Evolutionary conservation across 345 rosid genomes (phyloP).

Genomic region (Cardamine chenopodiifolia): DNA sequence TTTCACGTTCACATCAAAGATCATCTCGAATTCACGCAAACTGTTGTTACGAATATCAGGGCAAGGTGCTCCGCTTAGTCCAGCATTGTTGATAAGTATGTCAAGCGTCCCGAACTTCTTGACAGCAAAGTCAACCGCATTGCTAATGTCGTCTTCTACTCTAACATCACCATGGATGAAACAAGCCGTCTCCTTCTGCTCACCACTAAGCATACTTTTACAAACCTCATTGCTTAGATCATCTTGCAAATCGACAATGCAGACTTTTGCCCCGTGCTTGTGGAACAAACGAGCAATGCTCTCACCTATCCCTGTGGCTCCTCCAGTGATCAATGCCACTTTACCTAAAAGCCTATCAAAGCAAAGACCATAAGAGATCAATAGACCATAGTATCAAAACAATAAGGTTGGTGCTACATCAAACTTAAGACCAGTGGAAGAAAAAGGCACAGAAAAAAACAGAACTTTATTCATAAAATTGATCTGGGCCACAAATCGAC

Average conservation of each 20-base stretch:
- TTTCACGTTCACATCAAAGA: constrained; percentile 78
- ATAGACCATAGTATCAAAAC: background rate
- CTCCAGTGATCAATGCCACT: constrained; percentile 85
- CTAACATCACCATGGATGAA: constrained; percentile 78
- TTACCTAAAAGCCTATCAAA: constrained; percentile 63
- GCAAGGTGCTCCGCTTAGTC: constrained; percentile 64
- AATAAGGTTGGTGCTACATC: background rate
- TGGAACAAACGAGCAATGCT: constrained; percentile 71
- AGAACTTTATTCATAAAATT: background rate
- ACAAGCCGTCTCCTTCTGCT: constrained; percentile 34
- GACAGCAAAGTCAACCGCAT: constrained; percentile 65
- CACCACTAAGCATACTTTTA: constrained; percentile 49
- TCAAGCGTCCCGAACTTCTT: constrained; percentile 64
- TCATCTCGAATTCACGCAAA: constrained; percentile 57
- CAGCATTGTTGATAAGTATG: constrained; percentile 86
- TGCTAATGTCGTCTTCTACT: constrained; percentile 60
- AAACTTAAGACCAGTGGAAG: background rate
- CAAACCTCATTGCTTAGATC: constrained; percentile 55
- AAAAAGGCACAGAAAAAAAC: background rate
- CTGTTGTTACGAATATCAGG: constrained; percentile 63
- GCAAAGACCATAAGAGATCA: background rate
- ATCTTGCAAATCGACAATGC: constrained; percentile 74
- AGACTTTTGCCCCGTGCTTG: constrained; percentile 80
- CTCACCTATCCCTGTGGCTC: constrained; percentile 91
- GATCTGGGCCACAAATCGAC: constrained; percentile 12